A percentile compares a stretch with the other conserved stretches of the same genome.
These are phyloP conservation scores for Citrus trifoliata DNA, from an alignment of 345 rosid genomes.

Conservation along the genomic window DNA sequence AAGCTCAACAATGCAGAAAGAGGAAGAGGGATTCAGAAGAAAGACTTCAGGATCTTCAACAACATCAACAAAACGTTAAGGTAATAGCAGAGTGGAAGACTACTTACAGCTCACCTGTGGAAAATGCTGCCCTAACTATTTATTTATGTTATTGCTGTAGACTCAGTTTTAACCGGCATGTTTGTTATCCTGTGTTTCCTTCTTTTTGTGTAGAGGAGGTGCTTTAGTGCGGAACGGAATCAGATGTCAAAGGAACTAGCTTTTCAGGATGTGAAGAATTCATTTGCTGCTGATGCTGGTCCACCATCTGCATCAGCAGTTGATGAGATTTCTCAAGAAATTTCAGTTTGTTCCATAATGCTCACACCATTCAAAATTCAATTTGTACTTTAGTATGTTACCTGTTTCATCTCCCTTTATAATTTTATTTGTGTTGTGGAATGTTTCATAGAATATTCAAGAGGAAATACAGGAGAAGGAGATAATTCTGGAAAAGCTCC, in stretches of 20 bases:
- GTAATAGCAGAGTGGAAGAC: slow-evolving; percentile 28
- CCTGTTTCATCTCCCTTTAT: slow-evolving; percentile 4
- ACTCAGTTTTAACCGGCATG: background rate
- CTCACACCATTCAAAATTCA: slow-evolving; percentile 7
- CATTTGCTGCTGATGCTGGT: slow-evolving; percentile 42
- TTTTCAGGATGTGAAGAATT: slow-evolving; percentile 58
- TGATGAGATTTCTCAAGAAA: slow-evolving; percentile 78
- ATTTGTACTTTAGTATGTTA: slow-evolving; percentile 3
- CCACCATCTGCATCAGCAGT: slow-evolving; percentile 48
- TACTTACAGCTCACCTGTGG: background rate
- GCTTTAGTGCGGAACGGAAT: slow-evolving; percentile 43
- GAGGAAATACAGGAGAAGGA: slow-evolving; percentile 56
- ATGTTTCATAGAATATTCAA: slow-evolving; percentile 43
- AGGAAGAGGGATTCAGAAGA: slow-evolving; percentile 57
- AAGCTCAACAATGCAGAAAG: slow-evolving; percentile 44
- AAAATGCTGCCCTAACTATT: background rate
- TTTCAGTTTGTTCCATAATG: slow-evolving; percentile 52
- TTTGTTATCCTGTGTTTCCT: background rate
- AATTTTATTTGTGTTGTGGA: background rate
- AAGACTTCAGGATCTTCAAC: slow-evolving; percentile 43
- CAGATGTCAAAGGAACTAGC: slow-evolving; percentile 48
- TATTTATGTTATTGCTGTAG: background rate
- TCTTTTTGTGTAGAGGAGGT: slow-evolving; percentile 48
- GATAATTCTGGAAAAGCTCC: slow-evolving; percentile 40
- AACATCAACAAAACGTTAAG: slow-evolving; percentile 42